Conservation (phyloP, 495 filamentous ascomycete species). For the Rhypophila decipiens region DNA sequence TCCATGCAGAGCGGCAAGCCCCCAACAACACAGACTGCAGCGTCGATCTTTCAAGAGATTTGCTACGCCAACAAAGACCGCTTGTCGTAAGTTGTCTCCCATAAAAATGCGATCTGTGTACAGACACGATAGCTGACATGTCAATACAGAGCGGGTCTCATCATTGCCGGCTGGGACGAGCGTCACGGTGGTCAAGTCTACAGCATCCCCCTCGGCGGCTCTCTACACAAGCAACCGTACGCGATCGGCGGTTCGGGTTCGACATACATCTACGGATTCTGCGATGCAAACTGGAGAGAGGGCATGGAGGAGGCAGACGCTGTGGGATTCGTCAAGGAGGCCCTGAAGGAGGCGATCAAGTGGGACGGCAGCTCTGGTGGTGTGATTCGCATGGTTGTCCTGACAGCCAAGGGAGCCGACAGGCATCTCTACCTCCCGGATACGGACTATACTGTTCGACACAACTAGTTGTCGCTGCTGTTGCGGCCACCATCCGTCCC, state of each 20-base stretch:
- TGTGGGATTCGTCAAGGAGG: constrained; percentile 85
- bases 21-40: constrained; percentile 90
- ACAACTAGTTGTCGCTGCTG: no score
- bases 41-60: constrained; percentile 91
- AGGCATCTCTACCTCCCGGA: constrained; percentile 89
- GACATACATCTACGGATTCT: constrained; percentile 99
- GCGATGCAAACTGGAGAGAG: constrained; percentile 93
- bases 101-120: background rate
- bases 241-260: constrained; percentile 95
- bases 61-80: constrained; percentile 96
- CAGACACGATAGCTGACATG: constrained; percentile 16
- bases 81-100: constrained; percentile 54
- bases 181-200: constrained; percentile 94
- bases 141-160: constrained; percentile 74
- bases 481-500: no score
- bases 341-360: constrained; percentile 90
- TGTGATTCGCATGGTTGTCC: constrained; percentile 93
- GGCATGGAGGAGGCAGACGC: constrained; percentile 91
- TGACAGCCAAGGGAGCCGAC: constrained; percentile 80
- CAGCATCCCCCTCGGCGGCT: constrained; percentile 92
- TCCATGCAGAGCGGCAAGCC: constrained; percentile 77
- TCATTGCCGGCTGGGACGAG: constrained; percentile 93
- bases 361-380: constrained; percentile 99
- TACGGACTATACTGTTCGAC: constrained; percentile 61
- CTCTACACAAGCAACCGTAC: constrained; percentile 93